Conservation (phyloP, 2,329 filamentous ascomycete genomes). For the Fusarium brevicatenulatum region DNA sequence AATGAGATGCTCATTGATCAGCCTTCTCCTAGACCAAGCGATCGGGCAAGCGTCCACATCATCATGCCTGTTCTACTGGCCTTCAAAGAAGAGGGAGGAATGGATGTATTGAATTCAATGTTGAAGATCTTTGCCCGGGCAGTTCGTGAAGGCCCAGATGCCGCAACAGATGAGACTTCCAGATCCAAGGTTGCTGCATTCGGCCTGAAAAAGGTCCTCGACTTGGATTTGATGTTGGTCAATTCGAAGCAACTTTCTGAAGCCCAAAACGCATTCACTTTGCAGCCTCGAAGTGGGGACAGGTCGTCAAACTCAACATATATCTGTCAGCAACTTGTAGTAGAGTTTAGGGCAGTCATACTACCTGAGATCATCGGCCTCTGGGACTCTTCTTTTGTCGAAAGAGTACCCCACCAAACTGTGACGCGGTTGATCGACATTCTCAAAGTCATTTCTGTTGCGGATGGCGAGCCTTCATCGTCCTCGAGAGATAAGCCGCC, state of each 20-base stretch:
- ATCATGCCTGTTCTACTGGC: constrained; percentile 83
- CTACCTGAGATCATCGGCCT: constrained; percentile 79
- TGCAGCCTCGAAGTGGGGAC: constrained; percentile 54
- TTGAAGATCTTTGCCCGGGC: constrained; percentile 69
- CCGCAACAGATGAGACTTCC: constrained; percentile 58
- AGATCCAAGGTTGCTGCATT: constrained; percentile 62
- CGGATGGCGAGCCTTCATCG: constrained; percentile 77
- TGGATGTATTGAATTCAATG: constrained; percentile 78
- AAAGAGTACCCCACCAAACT: constrained; percentile 80
- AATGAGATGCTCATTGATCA: constrained; percentile 81
- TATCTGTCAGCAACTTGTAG: constrained; percentile 77
- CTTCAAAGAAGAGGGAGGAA: constrained; percentile 84
- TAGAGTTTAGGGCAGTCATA: constrained; percentile 85
- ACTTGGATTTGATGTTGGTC: constrained; percentile 80
- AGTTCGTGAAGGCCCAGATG: constrained; percentile 47
- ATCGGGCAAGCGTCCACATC: constrained; percentile 62
- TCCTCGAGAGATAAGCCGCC: constrained; percentile 66
- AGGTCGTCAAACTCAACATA: constrained; percentile 54
- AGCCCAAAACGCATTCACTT: constrained; percentile 67
- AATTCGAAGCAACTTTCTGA: constrained; percentile 85
- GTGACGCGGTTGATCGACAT: constrained; percentile 86
- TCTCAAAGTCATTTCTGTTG: constrained; percentile 78
- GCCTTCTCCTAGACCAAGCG: constrained; percentile 58
- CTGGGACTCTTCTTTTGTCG: constrained; percentile 87
- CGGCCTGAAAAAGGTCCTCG: constrained; percentile 83